Conservation (phyloP, 2,329 filamentous ascomycete species). For the Clathrospora elynae region DNA sequence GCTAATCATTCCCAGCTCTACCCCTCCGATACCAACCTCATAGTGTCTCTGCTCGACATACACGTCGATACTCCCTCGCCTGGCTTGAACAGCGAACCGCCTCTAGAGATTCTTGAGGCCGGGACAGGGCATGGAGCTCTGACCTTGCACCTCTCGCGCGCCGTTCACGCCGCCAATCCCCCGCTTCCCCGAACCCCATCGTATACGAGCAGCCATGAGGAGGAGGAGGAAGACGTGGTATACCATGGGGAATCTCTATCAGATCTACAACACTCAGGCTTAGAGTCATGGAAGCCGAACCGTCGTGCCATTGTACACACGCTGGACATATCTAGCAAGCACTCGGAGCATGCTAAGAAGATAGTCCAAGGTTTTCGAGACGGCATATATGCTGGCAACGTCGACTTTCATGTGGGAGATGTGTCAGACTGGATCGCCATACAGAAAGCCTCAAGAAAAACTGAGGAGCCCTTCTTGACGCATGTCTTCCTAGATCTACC, state of each 20-base stretch:
- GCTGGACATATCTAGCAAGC: conserved; percentile 67
- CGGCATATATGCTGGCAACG: conserved; percentile 70
- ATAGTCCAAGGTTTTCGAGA: conserved; percentile 70
- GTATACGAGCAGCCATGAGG: conserved; percentile 16
- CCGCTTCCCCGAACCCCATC: conserved; percentile 49
- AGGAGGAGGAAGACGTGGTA: conserved; percentile 36
- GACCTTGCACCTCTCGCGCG: conserved; percentile 75
- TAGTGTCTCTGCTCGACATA: conserved; percentile 77
- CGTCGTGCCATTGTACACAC: conserved; percentile 76
- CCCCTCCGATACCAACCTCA: conserved; percentile 73
- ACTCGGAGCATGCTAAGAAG: conserved; percentile 67
- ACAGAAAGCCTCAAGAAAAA: conserved; percentile 47
- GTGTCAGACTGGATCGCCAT: conserved; percentile 66
- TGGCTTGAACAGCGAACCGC: conserved; percentile 47
- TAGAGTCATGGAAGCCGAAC: conserved; percentile 47
- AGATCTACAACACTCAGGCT: conserved; percentile 36
- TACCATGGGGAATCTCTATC: conserved; percentile 42
- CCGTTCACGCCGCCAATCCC: conserved; percentile 74
- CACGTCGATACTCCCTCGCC: conserved; percentile 57
- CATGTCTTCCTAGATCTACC: conserved; percentile 78
- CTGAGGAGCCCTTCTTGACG: conserved; percentile 65
- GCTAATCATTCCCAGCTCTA: conserved; percentile 63
- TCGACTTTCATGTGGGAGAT: conserved; percentile 75
- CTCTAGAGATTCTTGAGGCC: conserved; percentile 78
- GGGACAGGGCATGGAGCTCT: conserved; percentile 84